Percentiles rank a stretch among this genome's conserved stretches.
phyloP scores from a whole-genome alignment of 495 filamentous ascomycete species.

The Amniculicola lignicola region DNA sequence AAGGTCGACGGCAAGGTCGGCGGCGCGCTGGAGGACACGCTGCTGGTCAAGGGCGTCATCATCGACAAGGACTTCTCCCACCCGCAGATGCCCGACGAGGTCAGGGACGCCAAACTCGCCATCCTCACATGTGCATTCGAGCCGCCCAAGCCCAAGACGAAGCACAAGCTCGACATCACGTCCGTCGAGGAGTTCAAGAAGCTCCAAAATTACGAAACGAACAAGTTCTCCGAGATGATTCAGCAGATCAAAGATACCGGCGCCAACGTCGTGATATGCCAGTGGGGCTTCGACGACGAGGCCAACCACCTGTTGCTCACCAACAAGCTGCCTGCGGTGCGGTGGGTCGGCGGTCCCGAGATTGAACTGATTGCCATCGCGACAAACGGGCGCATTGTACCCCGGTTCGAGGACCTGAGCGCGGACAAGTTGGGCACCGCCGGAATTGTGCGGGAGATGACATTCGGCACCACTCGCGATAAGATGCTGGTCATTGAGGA shows the following conservation, averaged over 20 bases:
- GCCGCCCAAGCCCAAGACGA: constrained; percentile 99
- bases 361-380: constrained; percentile 98
- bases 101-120: constrained; percentile 90
- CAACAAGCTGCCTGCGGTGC: constrained; percentile 90
- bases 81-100: constrained; percentile 95
- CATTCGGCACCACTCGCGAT: constrained; percentile 93
- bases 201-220: constrained; percentile 87
- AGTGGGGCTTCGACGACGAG: constrained; percentile 99
- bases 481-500: constrained; percentile 99
- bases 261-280: constrained; percentile 96
- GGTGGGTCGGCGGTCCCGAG: constrained; percentile 98
- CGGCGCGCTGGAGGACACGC: constrained; percentile 87
- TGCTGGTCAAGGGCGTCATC: constrained; percentile 95
- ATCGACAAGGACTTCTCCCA: constrained; percentile 99
- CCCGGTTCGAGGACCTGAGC: constrained; percentile 91
- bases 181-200: constrained; percentile 97
- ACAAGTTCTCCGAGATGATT: constrained; percentile 98
- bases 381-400: constrained; percentile 95
- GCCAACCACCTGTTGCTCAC: constrained; percentile 95
- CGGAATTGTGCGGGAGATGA: constrained; percentile 89
- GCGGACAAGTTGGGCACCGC: constrained; percentile 86
- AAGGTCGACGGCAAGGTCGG: constrained; percentile 99
- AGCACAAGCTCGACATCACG: constrained; percentile 98
- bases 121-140: constrained; percentile 98
- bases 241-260: constrained; percentile 95